phyloP scores from a whole-genome alignment of 164 flowering plant species.

The Vitis riparia region DNA sequence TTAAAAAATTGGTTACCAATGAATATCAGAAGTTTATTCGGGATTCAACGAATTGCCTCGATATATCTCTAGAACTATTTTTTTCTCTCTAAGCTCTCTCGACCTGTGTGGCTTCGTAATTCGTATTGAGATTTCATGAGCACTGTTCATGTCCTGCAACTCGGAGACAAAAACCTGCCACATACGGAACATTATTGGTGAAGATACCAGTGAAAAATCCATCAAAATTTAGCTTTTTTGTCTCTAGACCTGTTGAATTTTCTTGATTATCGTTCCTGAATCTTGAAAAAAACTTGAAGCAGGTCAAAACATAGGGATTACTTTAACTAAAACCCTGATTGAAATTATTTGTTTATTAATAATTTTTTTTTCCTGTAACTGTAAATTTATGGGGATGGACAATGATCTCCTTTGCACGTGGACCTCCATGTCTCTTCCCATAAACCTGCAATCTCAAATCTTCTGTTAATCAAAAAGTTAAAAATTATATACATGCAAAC shows the following conservation, averaged over 20 bases:
- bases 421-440: constrained; percentile 38
- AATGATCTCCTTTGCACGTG: constrained; percentile 62
- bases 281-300: constrained; percentile 11
- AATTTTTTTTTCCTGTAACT: not conserved
- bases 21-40: too few species aligned
- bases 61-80: too few species aligned
- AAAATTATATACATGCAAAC: constrained; percentile 2
- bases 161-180: constrained; percentile 22
- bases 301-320: constrained; percentile 19
- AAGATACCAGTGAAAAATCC: not conserved
- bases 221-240: not conserved
- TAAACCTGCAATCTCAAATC: constrained; percentile 22
- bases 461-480: constrained; percentile 8
- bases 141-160: constrained; percentile 1
- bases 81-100: too few species aligned
- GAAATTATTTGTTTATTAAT: not conserved
- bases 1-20: too few species aligned
- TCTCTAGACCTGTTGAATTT: not conserved
- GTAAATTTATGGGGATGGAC: constrained; percentile 55
- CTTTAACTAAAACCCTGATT: not conserved
- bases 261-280: constrained; percentile 29
- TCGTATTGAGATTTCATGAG: not conserved
- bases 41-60: too few species aligned
- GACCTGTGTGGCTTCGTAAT: too few species aligned
- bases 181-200: constrained; percentile 1